A percentile compares a stretch with the other conserved stretches of the same genome.
phyloP scores from a whole-genome alignment of 75 land plant species.

The Selaginella tamariscina region DNA sequence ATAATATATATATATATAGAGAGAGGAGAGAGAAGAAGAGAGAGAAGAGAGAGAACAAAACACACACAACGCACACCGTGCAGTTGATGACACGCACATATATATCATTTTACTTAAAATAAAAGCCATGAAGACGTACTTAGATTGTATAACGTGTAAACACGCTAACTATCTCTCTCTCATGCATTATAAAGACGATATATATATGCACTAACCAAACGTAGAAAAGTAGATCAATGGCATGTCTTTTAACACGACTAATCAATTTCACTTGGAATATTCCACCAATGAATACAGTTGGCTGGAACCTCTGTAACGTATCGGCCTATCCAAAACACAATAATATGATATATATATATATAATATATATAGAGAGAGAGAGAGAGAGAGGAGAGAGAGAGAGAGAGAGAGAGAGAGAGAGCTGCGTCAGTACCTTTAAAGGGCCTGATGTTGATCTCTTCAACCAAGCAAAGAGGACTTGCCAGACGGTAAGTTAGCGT shows the following conservation, averaged over 20 bases:
- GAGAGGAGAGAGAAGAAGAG: no score
- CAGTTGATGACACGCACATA: no score
- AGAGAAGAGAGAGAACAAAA: no score
- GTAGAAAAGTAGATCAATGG: constrained; percentile 55
- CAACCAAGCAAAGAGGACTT: constrained; percentile 47
- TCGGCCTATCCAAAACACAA: constrained; percentile 38
- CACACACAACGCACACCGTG: no score
- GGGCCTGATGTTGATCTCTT: constrained; percentile 55
- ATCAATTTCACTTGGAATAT: constrained; percentile 68
- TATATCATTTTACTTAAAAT: no score
- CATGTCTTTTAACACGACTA: constrained; percentile 70
- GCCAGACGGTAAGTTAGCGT: constrained; percentile 51
- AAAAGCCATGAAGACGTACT: no score
- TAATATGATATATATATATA: background rate
- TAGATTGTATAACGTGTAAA: no score
- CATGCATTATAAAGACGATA: no score
- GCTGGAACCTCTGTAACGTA: constrained; percentile 54
- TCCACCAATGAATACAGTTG: constrained; percentile 70
- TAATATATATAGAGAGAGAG: background rate
- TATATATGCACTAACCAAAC: constrained; percentile 89
- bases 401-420: no score
- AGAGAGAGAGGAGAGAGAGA: constrained; percentile 11
- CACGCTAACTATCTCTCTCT: no score
- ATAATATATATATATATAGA: no score
- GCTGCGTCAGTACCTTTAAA: constrained; percentile 51